Base-by-base conservation (phyloP, 2,329 filamentous ascomycete genomes). In the Pestalotiopsis sp. region DNA sequence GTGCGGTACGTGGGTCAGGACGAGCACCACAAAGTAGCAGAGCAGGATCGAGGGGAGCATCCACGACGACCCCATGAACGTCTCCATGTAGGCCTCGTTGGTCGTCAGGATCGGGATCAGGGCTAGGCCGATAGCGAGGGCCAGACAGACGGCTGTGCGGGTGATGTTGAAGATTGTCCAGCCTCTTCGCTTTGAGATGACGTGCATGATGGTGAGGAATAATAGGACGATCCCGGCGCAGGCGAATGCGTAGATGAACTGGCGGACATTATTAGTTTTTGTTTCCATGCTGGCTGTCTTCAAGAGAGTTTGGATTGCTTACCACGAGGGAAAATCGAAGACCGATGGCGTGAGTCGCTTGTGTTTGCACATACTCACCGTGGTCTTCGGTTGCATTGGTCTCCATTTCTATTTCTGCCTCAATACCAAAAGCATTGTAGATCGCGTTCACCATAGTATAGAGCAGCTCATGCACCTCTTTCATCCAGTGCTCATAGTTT, bases 101-200 rank as follows among this genome's bases (percentile, higher is more conserved):
- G 65, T 62, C 2, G 68, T 70, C 38, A 76, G 27, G 63, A 70
- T 64, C 9, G 73, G 67, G n/a, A 73, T 71, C 5, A 77, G 69
- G 27, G 73, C 70, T 9, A 77, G 69, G 20, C 72, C 67, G 17
- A 76, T 67, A 23, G 74, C 68, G n/a, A 74, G 65, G 59, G 69
- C 62, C 25, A 75, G 66, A 56, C 74, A 75, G 31, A 75, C 20
- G 38, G 59, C 70, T 7, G 75, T 76, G 1, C 76, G 73, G 45
- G 71, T 62, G 49, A 77, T 71, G 69, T 77, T 77, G 69, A 77
- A 77, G 4, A 72, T 72, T 3, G 75, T 70, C 76, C 76, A 77
- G 9, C 76, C 76, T 38, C 66, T 71, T 14, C 70, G 69, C 68
- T 77, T 77, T 1, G 75, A 76, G 17, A 77, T 74, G 62, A 73